Percentiles rank a stretch among this genome's conserved stretches.
phyloP scores from a whole-genome alignment of 1,284 basidiomycete species.

The Ustilago loliicola region DNA sequence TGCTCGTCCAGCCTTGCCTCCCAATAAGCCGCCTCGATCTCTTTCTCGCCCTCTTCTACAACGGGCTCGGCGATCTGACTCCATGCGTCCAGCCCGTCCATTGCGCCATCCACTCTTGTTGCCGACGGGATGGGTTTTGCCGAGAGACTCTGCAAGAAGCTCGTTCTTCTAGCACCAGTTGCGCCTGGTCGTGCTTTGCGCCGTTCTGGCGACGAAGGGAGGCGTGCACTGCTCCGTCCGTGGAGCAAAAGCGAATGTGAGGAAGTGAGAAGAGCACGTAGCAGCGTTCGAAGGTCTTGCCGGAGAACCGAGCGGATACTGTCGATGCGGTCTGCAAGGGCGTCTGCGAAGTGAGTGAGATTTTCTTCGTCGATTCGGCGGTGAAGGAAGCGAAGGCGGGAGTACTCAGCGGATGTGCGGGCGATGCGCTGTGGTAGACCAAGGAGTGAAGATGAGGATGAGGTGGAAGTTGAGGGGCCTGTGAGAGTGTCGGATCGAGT shows the following conservation, averaged over 20 bases:
- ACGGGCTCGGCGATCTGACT: constrained; percentile 75
- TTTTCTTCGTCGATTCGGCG: constrained; percentile 82
- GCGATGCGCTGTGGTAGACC: constrained; percentile 79
- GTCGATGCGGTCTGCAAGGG: constrained; percentile 84
- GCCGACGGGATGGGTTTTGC: neutral
- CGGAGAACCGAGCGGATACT: constrained; percentile 83
- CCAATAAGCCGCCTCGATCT: constrained; percentile 34
- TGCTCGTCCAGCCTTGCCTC: constrained; percentile 45
- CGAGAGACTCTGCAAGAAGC: constrained; percentile 29
- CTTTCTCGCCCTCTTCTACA: constrained; percentile 78
- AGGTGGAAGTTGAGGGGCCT: constrained; percentile 1
- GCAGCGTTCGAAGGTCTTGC: constrained; percentile 84
- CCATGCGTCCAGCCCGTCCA: constrained; percentile 41
- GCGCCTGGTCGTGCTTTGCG: constrained; percentile 15
- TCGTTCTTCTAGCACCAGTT: constrained; percentile 18
- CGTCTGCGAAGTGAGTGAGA: constrained; percentile 80
- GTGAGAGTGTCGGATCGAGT: constrained; percentile 10
- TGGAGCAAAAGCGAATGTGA: constrained; percentile 36
- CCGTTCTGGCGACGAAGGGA: constrained; percentile 31
- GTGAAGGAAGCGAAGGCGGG: constrained; percentile 89
- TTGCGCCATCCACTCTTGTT: constrained; percentile 5
- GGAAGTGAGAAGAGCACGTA: constrained; percentile 74
- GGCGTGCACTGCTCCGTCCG: constrained; percentile 10
- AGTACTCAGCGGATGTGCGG: constrained; percentile 89
- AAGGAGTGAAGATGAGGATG: constrained; percentile 21